Base-by-base conservation (phyloP, 73 alveolate species). In the Breviolum minutum region DNA sequence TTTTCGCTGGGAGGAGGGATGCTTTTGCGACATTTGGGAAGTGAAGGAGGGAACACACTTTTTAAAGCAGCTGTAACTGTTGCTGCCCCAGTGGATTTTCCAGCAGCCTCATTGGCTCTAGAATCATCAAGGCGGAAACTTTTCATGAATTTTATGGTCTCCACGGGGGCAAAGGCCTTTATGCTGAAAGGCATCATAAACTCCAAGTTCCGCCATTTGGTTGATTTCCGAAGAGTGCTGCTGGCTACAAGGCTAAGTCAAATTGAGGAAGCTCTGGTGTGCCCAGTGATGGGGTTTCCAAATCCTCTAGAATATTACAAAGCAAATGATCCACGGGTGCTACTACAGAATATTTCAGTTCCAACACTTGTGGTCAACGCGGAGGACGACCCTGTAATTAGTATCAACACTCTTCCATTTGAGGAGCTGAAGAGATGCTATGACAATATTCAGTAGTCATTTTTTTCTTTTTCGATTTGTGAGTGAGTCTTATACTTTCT, bases 321-420 rank as follows among this genome's bases (percentile, higher is more conserved):
- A 12, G 79, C 77, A 26, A 61, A 24, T 62, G 27, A 22, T 66
- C 94, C 94, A 10, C 76, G 94, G 54, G 24, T 26, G 19, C 54
- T 9, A 22, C 80, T 85, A 13, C 29, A 29, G 79, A 60, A 85
- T 60, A 62, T 85, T 61, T 7, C 63, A 13, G 70, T 85, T 22
- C 95, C 95, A 40, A 88, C 95, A 11, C 68, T 88, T 68, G 54
- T 88, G 84, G 95, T 88, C 60, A 73, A 88, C 69, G 95, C 95
- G 48, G 95, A 88, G 69, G 95, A 88, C 27, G 95, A 88, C 71
- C 95, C 95, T 13, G 95, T 88, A n/a, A 32, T 88, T 17, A 88
- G 95, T 61, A 29, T 63, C 48, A 7, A 48, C 73, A 88, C 95
- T 76, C 63, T 88, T 69, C 85, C 95, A 24, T 66, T 88, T 40